phyloP scores from a whole-genome alignment of 345 rosid genomes.

The Eucalyptus regnans region DNA sequence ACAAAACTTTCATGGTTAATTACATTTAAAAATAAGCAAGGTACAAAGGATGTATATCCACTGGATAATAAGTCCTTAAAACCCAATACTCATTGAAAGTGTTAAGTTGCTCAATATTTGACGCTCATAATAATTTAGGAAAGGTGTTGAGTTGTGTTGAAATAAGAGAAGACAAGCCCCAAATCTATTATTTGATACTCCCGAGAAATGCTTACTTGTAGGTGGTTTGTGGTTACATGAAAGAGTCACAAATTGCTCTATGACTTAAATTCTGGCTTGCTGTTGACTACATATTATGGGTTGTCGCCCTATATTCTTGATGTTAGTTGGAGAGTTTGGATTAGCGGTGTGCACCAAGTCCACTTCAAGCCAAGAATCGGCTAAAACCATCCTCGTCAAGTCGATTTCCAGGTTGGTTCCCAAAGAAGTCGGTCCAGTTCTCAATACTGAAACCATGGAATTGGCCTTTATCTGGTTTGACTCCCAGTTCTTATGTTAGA shows the following conservation, averaged over 20 bases:
- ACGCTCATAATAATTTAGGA: neutral
- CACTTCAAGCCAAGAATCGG: neutral
- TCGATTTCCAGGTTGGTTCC: neutral
- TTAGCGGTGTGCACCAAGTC: neutral
- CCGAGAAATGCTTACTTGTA: neutral
- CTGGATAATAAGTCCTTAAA: neutral
- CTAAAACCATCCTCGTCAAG: neutral
- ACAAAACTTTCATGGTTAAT: neutral
- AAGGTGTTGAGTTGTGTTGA: neutral
- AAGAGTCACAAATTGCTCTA: neutral
- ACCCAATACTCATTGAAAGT: neutral
- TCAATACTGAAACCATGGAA: neutral
- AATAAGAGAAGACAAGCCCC: neutral
- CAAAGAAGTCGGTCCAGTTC: neutral
- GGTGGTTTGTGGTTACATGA: neutral
- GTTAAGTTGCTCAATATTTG: neutral
- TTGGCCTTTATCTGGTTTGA: neutral
- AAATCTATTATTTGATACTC: neutral
- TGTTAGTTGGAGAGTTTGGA: neutral
- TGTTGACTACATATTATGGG: neutral
- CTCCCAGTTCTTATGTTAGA: neutral
- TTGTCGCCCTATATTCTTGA: neutral
- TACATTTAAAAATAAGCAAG: neutral
- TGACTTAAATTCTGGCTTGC: neutral
- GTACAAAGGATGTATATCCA: neutral